Percentiles rank a stretch among this genome's conserved stretches.
Conservation (phyloP, 257 asterid species). For the Marsdenia floribunda region DNA sequence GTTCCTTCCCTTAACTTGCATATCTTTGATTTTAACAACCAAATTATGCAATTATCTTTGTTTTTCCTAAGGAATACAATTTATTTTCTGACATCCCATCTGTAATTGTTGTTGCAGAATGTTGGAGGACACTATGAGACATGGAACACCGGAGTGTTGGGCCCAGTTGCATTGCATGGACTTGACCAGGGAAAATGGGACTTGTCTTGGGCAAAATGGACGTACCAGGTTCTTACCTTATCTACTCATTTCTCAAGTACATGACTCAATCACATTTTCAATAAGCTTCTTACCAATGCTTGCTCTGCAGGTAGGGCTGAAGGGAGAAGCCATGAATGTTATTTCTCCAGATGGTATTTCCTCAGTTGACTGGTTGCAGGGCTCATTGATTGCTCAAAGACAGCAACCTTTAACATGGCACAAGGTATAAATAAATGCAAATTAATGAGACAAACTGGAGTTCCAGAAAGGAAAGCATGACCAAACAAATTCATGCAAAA, state of each 20-base stretch:
- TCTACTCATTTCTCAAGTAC: neutral
- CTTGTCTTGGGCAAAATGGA: slow-evolving; percentile 76
- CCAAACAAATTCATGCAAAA: neutral
- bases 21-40: neutral
- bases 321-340: slow-evolving; percentile 76
- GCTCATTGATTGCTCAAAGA: slow-evolving; percentile 63
- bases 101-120: slow-evolving; percentile 42
- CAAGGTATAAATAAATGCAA: slow-evolving; percentile 37
- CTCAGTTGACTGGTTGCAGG: slow-evolving; percentile 75
- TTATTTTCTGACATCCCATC: slow-evolving; percentile 3
- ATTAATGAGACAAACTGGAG: slow-evolving; percentile 4
- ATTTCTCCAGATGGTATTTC: slow-evolving; percentile 51
- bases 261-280: neutral
- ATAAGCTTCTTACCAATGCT: slow-evolving; percentile 18
- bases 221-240: slow-evolving; percentile 55
- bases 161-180: slow-evolving; percentile 77
- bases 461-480: neutral
- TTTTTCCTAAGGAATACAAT: slow-evolving; percentile 1
- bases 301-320: slow-evolving; percentile 74
- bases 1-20: slow-evolving; percentile 22
- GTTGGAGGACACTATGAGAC: slow-evolving; percentile 69
- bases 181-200: slow-evolving; percentile 72
- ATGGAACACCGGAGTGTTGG: slow-evolving; percentile 70
- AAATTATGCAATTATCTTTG: neutral
- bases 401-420: slow-evolving; percentile 84